Evolutionary conservation across 176 grass and related monocot genomes (phyloP), one percentile per base, ranked within the genome.

Genomic region (Oryza officinalis): DNA sequence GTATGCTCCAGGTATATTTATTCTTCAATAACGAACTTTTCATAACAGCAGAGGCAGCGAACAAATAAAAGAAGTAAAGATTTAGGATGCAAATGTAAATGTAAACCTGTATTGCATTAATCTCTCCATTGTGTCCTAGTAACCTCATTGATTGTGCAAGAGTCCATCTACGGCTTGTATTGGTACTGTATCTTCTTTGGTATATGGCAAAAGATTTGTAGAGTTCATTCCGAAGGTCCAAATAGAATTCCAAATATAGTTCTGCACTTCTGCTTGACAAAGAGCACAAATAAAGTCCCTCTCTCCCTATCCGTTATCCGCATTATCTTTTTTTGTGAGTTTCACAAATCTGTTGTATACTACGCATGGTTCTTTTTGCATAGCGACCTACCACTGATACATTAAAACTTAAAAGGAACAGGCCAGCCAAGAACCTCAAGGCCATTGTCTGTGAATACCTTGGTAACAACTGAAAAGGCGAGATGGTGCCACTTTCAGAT

Each of bases 111-210:
- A 99, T 99, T 64, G 96, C 96, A 80, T 99, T 99, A 67, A 96
- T 99, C 78, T 99, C 96, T 89, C 96, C 96, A 69, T 99, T 99
- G 87, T 99, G 96, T 79, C 96, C 96, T 85, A 99, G 91, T 52
- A 99, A 86, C 76, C 96, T 92, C 96, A 99, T 96, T 67, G 96
- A 93, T 85, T 99, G 96, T 28, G 96, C 96, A 92, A 99, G 93
- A 83, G 96, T 91, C 96, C 96, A 99, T 80, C 96, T 92, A 75
- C 93, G 96, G 66, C 77, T 99, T 57, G 96, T 99, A 83, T 99
- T 99, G 63, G 96, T 99, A 90, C 96, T 99, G 74, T 92, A 99
- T 87, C 93, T 99, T 72, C 96, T 87, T 78, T 99, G 96, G 66
- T 99, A 99, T 79, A 99, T 99, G 76, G 96, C 96, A 82, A 99